Evolutionary conservation across 108 stramenopile genomes (phyloP).

Genomic region (Skeletonema menzelii): DNA sequence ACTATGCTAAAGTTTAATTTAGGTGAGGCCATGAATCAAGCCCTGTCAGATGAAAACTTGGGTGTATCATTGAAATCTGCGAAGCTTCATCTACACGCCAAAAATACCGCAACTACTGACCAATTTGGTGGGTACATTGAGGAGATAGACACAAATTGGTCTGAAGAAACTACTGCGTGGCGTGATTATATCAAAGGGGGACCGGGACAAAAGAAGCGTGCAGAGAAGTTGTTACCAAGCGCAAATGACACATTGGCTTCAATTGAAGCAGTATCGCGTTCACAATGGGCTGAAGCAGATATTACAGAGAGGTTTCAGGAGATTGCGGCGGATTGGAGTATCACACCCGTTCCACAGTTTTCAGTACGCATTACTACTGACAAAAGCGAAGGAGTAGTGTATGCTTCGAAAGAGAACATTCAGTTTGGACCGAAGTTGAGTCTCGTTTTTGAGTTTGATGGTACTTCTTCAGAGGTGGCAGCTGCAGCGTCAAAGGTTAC

Average conservation of each 20-base stretch:
- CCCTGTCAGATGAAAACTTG: not conserved
- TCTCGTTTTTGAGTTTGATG: conserved; percentile 19
- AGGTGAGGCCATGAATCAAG: not conserved
- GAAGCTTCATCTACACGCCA: not conserved
- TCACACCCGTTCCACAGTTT: not conserved
- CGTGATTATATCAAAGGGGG: not conserved
- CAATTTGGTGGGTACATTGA: conserved; percentile 5
- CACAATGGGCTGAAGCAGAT: conserved; percentile 20
- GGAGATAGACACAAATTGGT: not conserved
- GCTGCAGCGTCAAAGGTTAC: not conserved
- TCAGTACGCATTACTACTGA: conserved; percentile 30
- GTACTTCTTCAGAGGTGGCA: not conserved
- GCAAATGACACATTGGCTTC: not conserved
- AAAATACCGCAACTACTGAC: not conserved
- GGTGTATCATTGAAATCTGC: not conserved
- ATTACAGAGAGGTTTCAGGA: conserved; percentile 8
- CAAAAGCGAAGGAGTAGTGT: conserved; percentile 32
- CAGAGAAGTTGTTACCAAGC: not conserved
- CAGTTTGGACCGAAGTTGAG: conserved; percentile 18
- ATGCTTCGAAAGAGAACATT: conserved; percentile 21
- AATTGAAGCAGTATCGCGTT: not conserved
- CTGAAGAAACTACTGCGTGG: conserved; percentile 1
- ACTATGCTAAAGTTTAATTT: not conserved
- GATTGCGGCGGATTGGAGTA: not conserved
- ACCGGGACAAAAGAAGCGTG: not conserved